Base-by-base conservation (phyloP, 2,329 filamentous ascomycete species). In the Penicillium brasilianum region DNA sequence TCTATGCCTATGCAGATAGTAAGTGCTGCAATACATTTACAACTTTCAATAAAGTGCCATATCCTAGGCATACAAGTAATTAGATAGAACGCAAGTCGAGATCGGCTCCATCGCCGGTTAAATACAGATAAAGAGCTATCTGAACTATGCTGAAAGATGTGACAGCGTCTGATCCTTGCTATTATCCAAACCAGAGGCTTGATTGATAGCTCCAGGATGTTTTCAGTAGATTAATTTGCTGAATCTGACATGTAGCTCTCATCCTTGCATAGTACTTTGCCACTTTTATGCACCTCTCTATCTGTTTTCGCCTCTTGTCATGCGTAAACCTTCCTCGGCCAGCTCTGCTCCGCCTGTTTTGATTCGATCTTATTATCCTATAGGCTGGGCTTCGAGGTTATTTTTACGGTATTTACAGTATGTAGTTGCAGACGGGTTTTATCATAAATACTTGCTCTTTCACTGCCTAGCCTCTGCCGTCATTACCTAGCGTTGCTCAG, bases 311-410 rank as follows among this genome's bases (percentile, higher is more conserved):
- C 25, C 22, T 48, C 44, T 48, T 9, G 43, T 28, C 14, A 9
- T 30, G 25, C 5, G 11, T 8, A 9, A 16, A 46, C 18, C 52
- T 28, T 28, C 3, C 25, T 6, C 56, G 63, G 54, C 44, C 55
- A 58, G 37, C 22, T 61, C 32, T 48, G 39, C 55, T 59, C 61
- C 54, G 50, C 44, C 13, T 18, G 6, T 16, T 46, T n/a, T 28
- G 25, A 28, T 28, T 28, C 25, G 25, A 28, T 28, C 25, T 28
- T 6, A 28, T 28, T 28, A 28, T 28, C 25, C 25, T 28, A 28
- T 28, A 28, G 25, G 25, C 25, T 28, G 25, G 25, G 25, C 25
- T 6, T 28, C 25, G 25, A 3, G 25, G 25, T 28, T 6, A 28
- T 28, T 28, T 28, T 28, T 28, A 28, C 25, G 25, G 25, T 28